These are phyloP conservation scores for Shiraia bambusicola DNA, from an alignment of 2,329 filamentous ascomycete species.

Conservation along the genomic window DNA sequence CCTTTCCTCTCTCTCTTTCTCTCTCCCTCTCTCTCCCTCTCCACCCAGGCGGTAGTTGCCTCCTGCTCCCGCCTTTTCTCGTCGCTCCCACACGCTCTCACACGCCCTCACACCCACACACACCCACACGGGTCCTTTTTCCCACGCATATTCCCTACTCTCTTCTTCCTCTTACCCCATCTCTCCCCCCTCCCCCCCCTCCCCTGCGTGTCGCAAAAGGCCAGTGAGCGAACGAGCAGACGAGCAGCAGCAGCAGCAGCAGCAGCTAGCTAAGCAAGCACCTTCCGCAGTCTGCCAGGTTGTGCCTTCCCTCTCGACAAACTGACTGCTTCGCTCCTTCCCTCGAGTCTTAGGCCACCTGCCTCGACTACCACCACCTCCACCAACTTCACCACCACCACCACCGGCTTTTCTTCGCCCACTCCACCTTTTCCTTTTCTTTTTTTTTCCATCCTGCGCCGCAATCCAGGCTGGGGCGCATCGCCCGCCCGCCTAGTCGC, in stretches of 20 bases:
- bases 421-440: constrained; percentile 21
- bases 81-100: too few species aligned
- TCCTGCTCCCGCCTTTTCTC: constrained; percentile 1
- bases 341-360: constrained; percentile 4
- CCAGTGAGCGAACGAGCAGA: too few species aligned
- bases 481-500: constrained; percentile 41
- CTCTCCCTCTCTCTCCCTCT: constrained; percentile 15
- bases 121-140: not conserved
- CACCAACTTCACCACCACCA: constrained; percentile 5
- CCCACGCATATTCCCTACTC: too few species aligned
- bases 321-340: constrained; percentile 1
- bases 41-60: constrained; percentile 26
- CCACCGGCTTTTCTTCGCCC: constrained; percentile 6
- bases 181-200: constrained; percentile 20
- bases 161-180: too few species aligned
- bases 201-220: too few species aligned
- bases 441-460: constrained; percentile 27
- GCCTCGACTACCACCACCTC: constrained; percentile 6
- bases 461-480: constrained; percentile 32
- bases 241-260: too few species aligned
- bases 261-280: too few species aligned
- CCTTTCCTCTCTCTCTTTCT: too few species aligned
- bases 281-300: too few species aligned
- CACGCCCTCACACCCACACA: too few species aligned
- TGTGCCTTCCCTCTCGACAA: constrained; percentile 26